Percentiles rank a stretch among this genome's conserved stretches.
Conservation (phyloP, 441 rosid genomes). For the Pelargonium citronellum region DNA sequence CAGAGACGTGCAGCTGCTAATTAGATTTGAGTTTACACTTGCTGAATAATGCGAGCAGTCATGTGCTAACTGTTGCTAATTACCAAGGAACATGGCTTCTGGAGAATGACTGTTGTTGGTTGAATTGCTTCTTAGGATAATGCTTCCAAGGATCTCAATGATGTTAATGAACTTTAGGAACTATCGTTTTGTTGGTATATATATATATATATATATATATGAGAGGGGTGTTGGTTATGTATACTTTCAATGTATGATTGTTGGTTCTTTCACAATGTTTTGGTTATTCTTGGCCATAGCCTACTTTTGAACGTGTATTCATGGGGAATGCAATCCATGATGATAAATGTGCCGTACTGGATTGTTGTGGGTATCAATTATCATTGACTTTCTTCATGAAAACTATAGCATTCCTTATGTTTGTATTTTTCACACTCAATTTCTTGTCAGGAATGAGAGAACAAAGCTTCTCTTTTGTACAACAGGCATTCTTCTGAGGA, state of each 20-base stretch:
- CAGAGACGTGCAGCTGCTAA: background rate
- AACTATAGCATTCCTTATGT: background rate
- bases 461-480: conserved; percentile 94
- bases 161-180: background rate
- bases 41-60: background rate
- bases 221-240: too few species aligned
- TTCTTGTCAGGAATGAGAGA: conserved; percentile 64
- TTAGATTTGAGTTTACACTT: background rate
- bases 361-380: conserved; percentile 4
- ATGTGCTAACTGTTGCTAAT: background rate
- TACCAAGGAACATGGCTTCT: background rate
- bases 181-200: background rate
- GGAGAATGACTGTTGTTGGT: background rate
- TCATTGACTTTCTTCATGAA: conserved; percentile 3
- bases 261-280: background rate
- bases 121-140: background rate
- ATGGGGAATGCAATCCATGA: background rate
- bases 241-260: background rate
- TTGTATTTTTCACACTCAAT: conserved; percentile 13
- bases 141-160: background rate
- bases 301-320: background rate
- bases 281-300: background rate
- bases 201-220: too few species aligned
- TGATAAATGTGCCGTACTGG: background rate
- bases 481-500: conserved; percentile 88